phyloP scores from a whole-genome alignment of 192 early-diverging fungal species.

The Backusella psychrophila region DNA sequence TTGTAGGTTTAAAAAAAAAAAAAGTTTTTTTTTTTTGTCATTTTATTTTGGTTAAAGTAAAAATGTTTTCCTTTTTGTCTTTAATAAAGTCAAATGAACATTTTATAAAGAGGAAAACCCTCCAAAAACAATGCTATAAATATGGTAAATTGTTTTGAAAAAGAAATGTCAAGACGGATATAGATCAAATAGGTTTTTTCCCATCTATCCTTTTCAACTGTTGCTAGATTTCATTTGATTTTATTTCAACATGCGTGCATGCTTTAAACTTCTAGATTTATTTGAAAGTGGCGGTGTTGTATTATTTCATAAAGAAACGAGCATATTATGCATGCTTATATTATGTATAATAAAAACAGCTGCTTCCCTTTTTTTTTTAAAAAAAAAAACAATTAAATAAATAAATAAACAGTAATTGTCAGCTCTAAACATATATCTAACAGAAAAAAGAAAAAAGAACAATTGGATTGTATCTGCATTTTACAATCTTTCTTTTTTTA shows the following conservation, averaged over 20 bases:
- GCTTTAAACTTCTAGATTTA: not conserved
- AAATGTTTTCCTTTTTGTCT: not conserved
- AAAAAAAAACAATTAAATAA: not conserved
- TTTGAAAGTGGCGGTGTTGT: constrained; percentile 1
- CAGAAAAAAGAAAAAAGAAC: not conserved
- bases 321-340: not conserved
- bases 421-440: not conserved
- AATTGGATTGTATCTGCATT: not conserved
- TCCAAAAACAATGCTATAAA: not conserved
- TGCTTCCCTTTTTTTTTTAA: not conserved
- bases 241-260: not conserved
- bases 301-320: constrained; percentile 3
- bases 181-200: not conserved
- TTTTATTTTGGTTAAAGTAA: not conserved
- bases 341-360: not conserved
- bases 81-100: not conserved
- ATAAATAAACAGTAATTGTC: not conserved
- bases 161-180: not conserved
- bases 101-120: not conserved
- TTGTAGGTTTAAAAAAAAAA: not conserved
- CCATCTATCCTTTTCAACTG: not conserved
- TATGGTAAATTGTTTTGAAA: not conserved
- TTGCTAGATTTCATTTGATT: not conserved
- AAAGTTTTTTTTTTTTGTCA: not conserved
- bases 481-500: not conserved